These are phyloP conservation scores for Musa acuminata DNA, from an alignment of 176 grass and related monocot species.

Conservation along the genomic window DNA sequence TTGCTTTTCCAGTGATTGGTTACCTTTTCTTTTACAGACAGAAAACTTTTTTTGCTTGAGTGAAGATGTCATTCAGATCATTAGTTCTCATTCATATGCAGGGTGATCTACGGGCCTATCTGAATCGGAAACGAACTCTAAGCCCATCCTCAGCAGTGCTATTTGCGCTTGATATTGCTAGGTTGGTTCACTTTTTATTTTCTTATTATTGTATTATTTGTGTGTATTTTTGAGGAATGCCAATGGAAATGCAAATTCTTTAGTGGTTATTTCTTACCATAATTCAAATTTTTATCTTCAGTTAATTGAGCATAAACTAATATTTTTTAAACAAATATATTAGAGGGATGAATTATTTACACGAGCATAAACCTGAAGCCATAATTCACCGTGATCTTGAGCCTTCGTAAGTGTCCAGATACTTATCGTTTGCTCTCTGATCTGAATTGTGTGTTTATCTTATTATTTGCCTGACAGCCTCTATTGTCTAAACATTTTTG, in stretches of 20 bases:
- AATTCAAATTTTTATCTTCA: background rate
- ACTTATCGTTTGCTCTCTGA: constrained; percentile 6
- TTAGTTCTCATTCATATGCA: constrained; percentile 23
- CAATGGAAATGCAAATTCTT: background rate
- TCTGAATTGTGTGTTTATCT: constrained; percentile 4
- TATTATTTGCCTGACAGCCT: background rate
- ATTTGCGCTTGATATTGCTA: constrained; percentile 96
- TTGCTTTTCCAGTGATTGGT: background rate
- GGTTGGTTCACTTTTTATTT: constrained; percentile 33
- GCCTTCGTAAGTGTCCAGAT: constrained; percentile 63
- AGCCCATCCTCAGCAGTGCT: constrained; percentile 57
- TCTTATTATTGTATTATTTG: background rate
- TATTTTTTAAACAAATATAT: constrained; percentile 1
- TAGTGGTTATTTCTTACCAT: background rate
- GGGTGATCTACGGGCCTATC: constrained; percentile 70
- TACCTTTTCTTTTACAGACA: background rate
- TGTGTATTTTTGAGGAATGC: background rate
- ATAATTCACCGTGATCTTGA: constrained; percentile 98
- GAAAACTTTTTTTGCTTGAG: background rate
- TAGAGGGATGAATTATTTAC: constrained; percentile 95
- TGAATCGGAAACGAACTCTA: constrained; percentile 48
- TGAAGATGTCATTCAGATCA: background rate
- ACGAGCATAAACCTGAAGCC: constrained; percentile 81
- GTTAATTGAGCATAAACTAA: constrained; percentile 11
- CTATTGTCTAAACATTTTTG: constrained; percentile 8